phyloP scores from a whole-genome alignment of 306 rosid species.

The Rubus idaeus region DNA sequence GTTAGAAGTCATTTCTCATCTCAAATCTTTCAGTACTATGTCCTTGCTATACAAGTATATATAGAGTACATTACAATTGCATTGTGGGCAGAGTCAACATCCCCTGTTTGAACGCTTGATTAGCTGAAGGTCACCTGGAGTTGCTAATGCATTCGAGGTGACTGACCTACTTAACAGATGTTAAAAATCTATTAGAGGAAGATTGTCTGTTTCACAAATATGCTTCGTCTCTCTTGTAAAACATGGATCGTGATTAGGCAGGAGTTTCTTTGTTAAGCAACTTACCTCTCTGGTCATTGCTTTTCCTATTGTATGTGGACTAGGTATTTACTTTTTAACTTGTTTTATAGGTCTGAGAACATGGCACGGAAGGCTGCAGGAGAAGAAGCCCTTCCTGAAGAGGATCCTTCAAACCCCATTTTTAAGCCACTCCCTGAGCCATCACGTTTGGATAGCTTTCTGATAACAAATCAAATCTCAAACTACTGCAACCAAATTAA shows the following conservation, averaged over 20 bases:
- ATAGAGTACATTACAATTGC: too few species aligned
- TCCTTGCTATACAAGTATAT: too few species aligned
- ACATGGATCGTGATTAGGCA: neutral
- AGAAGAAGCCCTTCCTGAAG: slow-evolving; percentile 92
- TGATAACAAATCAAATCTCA: slow-evolving; percentile 85
- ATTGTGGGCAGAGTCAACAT: too few species aligned
- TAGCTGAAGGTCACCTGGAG: neutral
- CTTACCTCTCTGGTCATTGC: neutral
- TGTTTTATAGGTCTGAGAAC: slow-evolving; percentile 69
- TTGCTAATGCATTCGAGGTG: neutral
- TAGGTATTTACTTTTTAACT: neutral
- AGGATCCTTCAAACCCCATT: slow-evolving; percentile 85
- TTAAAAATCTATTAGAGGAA: neutral
- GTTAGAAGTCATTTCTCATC: too few species aligned
- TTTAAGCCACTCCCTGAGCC: slow-evolving; percentile 91
- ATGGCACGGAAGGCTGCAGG: slow-evolving; percentile 73
- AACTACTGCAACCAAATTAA: slow-evolving; percentile 98
- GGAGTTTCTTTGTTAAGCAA: too few species aligned
- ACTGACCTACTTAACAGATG: neutral
- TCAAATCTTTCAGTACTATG: too few species aligned
- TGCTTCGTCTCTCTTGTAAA: neutral
- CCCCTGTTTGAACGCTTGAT: too few species aligned
- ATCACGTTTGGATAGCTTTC: slow-evolving; percentile 92
- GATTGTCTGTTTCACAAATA: neutral
- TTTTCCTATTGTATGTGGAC: neutral